These are phyloP conservation scores for Anethum foeniculum DNA, from an alignment of 140 eudicot species.

Conservation along the genomic window DNA sequence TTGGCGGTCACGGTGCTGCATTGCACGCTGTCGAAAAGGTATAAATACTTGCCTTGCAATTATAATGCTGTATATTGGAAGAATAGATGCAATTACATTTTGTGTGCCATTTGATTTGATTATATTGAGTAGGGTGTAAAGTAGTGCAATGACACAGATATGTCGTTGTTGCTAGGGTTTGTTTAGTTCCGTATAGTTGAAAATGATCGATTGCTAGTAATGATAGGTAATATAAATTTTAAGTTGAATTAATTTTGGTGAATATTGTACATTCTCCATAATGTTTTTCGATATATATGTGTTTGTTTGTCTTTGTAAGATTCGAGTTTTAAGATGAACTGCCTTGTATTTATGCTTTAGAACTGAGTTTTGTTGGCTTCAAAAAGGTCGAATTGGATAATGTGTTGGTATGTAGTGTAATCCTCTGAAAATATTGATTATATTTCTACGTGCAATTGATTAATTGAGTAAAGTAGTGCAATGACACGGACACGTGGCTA, in stretches of 20 bases:
- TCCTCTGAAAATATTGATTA: background rate
- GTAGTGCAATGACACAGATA: background rate
- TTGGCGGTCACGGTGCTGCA: conserved; percentile 95
- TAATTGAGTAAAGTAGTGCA: background rate
- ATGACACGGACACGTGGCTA: background rate
- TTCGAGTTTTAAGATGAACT: background rate
- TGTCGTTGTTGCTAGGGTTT: background rate
- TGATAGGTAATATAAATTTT: background rate
- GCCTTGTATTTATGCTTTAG: background rate
- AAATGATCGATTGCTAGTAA: background rate
- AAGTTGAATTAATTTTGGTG: background rate
- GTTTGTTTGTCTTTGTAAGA: background rate
- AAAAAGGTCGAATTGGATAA: background rate
- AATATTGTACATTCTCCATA: background rate
- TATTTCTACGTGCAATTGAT: too few relatives aligned
- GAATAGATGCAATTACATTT: background rate
- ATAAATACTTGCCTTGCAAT: background rate
- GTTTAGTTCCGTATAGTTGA: background rate
- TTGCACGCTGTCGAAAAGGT: conserved; percentile 86
- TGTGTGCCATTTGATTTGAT: background rate
- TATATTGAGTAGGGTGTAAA: background rate
- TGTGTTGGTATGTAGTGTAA: background rate
- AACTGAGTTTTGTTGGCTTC: background rate
- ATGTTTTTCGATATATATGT: too few relatives aligned
- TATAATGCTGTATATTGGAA: too few relatives aligned